Evolutionary conservation across 2,329 filamentous ascomycete species (phyloP), one percentile per base, ranked within the genome.

Genomic region (Alternaria sp.): DNA sequence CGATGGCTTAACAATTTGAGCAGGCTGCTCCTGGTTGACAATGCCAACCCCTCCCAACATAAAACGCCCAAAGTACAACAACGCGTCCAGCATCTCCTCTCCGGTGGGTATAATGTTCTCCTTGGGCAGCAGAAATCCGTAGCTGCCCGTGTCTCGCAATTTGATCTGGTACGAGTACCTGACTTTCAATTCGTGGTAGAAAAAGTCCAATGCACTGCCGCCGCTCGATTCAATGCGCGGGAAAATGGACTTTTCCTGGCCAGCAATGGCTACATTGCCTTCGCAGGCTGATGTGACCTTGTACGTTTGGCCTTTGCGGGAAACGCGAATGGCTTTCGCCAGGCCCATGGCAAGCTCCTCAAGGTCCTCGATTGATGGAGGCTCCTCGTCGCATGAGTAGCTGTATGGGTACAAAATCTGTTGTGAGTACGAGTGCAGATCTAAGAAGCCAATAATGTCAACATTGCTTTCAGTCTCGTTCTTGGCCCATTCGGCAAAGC

Each of bases 351-450:
- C 96, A 17, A 98, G 86, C 79, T 99, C 96, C 79, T 97, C 89
- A 1, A 99, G 86, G 72, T 96, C 97, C 81, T 99, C 96, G 15
- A 96, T 83, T 40, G 93, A 93, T 0, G 95, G 94, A 12, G 96
- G 95, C 26, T 89, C 84, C 6, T 87, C 85, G 6, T 84, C 82
- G 83, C 96, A 99, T 12, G 92, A 92, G 81, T 93, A 97, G 6
- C 92, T 90, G 78, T 94, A 98, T 0, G 96, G 96, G 77, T 96
- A 97, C 9, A 98, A 85, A 21, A 99, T 90, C 80, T 97, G 92
- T 81, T 99, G 94, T 0, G 93, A 96, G 79, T 98, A 99, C 2
- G 93, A 95, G 80, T 99, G 96, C 25, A 98, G 85, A 77, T 99
- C 96, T 47, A 98, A 77, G 68, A 96, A 90, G 4, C 91, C 93